phyloP scores from a whole-genome alignment of 2,329 filamentous ascomycete genomes.

The Phoma sp. region DNA sequence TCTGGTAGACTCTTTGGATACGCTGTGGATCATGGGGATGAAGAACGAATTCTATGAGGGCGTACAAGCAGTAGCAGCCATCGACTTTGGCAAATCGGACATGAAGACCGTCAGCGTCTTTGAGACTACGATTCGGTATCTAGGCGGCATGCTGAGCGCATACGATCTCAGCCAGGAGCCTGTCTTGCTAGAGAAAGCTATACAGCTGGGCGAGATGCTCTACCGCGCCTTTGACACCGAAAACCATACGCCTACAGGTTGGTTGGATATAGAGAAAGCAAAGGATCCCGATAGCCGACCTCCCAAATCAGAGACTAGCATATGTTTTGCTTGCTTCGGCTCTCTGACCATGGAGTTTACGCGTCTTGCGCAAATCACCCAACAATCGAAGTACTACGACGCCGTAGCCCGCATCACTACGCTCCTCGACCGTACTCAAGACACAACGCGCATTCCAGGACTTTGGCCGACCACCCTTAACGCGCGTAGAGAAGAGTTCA shows the following conservation, averaged over 20 bases:
- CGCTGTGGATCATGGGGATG: conserved; percentile 57
- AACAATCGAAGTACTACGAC: conserved; percentile 47
- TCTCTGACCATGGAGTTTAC: conserved; percentile 53
- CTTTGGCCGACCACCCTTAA: conserved; percentile 51
- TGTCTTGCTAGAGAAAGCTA: conserved; percentile 45
- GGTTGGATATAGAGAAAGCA: conserved; percentile 50
- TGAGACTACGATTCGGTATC: conserved; percentile 56
- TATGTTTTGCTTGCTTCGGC: conserved; percentile 56
- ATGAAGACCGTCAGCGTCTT: conserved; percentile 57
- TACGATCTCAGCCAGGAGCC: conserved; percentile 47
- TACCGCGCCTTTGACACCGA: conserved; percentile 57
- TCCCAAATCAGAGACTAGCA: conserved; percentile 47
- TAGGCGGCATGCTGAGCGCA: conserved; percentile 47
- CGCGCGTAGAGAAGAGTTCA: conserved; percentile 37
- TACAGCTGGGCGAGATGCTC: conserved; percentile 52
- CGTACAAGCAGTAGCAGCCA: conserved; percentile 51
- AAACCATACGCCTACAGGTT: conserved; percentile 53
- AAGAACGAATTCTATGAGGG: conserved; percentile 57
- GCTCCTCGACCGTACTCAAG: conserved; percentile 40
- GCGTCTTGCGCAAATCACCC: conserved; percentile 46
- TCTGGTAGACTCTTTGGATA: conserved; percentile 55
- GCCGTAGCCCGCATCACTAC: conserved; percentile 43
- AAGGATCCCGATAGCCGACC: conserved; percentile 29
- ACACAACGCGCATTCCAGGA: conserved; percentile 43
- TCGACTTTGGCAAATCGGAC: conserved; percentile 53